phyloP scores from a whole-genome alignment of 805 yeast species.

The Starmerella floris region DNA sequence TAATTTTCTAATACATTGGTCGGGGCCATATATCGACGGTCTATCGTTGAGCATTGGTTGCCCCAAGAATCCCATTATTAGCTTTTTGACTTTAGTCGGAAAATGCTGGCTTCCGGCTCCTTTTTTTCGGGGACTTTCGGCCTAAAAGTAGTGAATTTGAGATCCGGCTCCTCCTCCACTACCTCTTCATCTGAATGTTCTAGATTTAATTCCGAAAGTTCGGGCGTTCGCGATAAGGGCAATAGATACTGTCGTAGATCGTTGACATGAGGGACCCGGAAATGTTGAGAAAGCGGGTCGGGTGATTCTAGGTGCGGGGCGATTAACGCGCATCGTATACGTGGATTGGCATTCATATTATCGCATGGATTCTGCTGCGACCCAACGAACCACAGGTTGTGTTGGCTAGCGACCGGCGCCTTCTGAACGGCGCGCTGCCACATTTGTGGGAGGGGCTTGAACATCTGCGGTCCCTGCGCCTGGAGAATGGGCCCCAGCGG shows the following conservation, averaged over 20 bases:
- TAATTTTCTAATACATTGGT: too few species aligned
- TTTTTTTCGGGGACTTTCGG: neutral
- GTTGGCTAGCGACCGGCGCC: slow-evolving; percentile 13
- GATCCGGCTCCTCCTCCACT: neutral
- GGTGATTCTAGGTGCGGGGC: slow-evolving; percentile 1
- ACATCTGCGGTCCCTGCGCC: slow-evolving; percentile 11
- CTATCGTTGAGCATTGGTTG: too few species aligned
- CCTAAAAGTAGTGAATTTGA: neutral
- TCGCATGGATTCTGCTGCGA: slow-evolving; percentile 16
- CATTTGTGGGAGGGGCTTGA: slow-evolving; percentile 23
- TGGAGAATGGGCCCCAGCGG: slow-evolving; percentile 12
- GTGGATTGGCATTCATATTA: slow-evolving; percentile 5
- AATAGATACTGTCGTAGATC: slow-evolving; percentile 1
- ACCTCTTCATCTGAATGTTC: neutral
- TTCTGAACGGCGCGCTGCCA: slow-evolving; percentile 18
- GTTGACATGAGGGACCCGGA: slow-evolving; percentile 3
- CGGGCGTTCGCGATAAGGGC: neutral
- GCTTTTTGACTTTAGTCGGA: neutral
- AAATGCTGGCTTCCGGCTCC: neutral
- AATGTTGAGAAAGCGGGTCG: slow-evolving; percentile 5
- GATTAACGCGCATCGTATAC: slow-evolving; percentile 12
- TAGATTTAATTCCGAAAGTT: neutral
- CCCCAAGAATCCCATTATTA: too few species aligned
- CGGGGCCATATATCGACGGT: too few species aligned
- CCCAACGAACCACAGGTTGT: slow-evolving; percentile 22